Evolutionary conservation across 768 basidiomycete species (phyloP).

Genomic region (Candolleomyces eurysporus): DNA sequence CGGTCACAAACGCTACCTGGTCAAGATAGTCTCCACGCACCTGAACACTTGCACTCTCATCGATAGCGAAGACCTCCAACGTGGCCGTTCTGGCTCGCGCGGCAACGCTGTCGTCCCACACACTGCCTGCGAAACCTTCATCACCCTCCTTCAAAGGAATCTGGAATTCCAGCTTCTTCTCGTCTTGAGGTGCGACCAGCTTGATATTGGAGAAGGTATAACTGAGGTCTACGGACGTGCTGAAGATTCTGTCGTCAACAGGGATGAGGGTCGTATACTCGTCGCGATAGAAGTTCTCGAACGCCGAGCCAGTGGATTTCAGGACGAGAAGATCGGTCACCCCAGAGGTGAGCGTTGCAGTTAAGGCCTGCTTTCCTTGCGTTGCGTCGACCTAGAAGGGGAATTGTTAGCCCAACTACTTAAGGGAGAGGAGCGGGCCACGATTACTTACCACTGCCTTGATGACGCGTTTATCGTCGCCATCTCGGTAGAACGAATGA

Average conservation of each 20-base stretch:
- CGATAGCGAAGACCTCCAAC: slow-evolving; percentile 77
- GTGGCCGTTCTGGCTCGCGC: slow-evolving; percentile 60
- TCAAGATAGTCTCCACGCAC: slow-evolving; percentile 37
- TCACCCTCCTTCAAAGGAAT: slow-evolving; percentile 34
- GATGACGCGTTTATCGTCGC: slow-evolving; percentile 80
- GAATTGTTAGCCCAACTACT: too few species aligned
- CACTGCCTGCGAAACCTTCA: slow-evolving; percentile 38
- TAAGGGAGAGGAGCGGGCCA: too few species aligned
- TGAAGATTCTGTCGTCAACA: slow-evolving; percentile 88
- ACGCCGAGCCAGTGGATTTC: slow-evolving; percentile 86
- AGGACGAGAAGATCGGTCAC: slow-evolving; percentile 84
- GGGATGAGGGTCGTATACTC: slow-evolving; percentile 86
- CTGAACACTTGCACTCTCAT: slow-evolving; percentile 92
- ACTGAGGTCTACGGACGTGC: slow-evolving; percentile 76
- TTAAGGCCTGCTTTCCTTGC: slow-evolving; percentile 57
- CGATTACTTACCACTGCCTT: slow-evolving; percentile 48
- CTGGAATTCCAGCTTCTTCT: slow-evolving; percentile 49
- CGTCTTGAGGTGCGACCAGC: slow-evolving; percentile 49
- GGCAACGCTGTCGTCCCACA: slow-evolving; percentile 59
- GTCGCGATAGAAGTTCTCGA: slow-evolving; percentile 77
- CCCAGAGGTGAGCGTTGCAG: slow-evolving; percentile 64
- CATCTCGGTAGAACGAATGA: slow-evolving; percentile 85
- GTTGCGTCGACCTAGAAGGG: slow-evolving; percentile 60
- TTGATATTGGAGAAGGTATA: slow-evolving; percentile 60
- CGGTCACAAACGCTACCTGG: neutral